Base-by-base conservation (phyloP, 192 early-diverging fungal species). In the Coemansia sp. region DNA sequence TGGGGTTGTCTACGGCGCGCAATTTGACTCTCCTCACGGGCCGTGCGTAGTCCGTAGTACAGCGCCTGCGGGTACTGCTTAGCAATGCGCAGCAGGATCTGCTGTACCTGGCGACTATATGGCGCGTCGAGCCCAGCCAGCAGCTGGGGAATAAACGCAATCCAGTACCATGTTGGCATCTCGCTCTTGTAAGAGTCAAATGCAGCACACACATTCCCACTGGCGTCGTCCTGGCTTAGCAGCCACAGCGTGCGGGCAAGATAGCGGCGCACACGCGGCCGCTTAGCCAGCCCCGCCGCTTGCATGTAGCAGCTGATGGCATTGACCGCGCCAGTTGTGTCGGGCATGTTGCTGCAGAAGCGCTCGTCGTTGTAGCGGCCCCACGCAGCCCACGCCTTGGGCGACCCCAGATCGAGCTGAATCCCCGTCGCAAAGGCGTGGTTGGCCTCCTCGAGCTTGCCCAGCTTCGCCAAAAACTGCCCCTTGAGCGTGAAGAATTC, bases 401-500 rank as follows among this genome's bases (percentile, higher is more conserved):
- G 85, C n/a, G 95, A 89, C 6, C 78, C 86, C 64, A 93, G 80
- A 47, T 99, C 98, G 11, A 95, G 87, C 71, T 97, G 94, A 8
- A 95, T 91, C 1, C 95, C 94, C 38, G 88, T 92, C 35, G 95
- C 90, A 82, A 96, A 98, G 0, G 94, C 91, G 43, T 90, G 87
- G 68, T 92, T 92, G 4, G 97, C 98, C 53, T 98, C 96, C 13
- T 90, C 88, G 47, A 91, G 89, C 43, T 93, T 85, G 50, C 86
- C 88, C 49, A 98, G 81, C 74, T 97, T 96, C 21, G 95, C 87
- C 32, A 97, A 73, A 87, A 99, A 98, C 83, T 92, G 89, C 16
- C 95, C 98, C 84, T 97, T 96, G 63, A 99, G 86, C 38, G 95
- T 92, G 68, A 93, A 97, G 77, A 99, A 99, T 73, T 99, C 98